Percentiles rank a stretch among this genome's conserved stretches.
Evolutionary conservation across 1,139 yeast species (phyloP).

Genomic region (Yamadazyma buinensis): DNA sequence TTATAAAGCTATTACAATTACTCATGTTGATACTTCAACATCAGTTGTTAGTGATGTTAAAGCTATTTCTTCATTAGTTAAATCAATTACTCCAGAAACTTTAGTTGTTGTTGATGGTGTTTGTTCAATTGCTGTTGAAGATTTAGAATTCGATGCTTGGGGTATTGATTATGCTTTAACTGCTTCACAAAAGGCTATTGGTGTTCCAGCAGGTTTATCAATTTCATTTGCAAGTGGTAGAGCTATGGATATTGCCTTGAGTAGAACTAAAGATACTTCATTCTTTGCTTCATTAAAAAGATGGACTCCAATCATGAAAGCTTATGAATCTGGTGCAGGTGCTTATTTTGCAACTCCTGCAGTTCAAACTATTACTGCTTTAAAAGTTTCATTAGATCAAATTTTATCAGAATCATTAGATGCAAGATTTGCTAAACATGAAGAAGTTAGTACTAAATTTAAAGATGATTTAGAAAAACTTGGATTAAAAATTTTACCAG

Average conservation of each 20-base stretch:
- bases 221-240: conserved; percentile 73
- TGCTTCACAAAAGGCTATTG: conserved; percentile 94
- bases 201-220: conserved; percentile 90
- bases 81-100: conserved; percentile 70
- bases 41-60: conserved; percentile 80
- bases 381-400: conserved; percentile 73
- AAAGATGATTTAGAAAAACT: conserved; percentile 52
- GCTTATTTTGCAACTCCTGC: conserved; percentile 96
- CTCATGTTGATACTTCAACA: conserved; percentile 96
- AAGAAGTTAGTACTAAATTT: conserved; percentile 58
- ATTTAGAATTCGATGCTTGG: conserved; percentile 84
- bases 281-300: conserved; percentile 74
- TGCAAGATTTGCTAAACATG: conserved; percentile 62
- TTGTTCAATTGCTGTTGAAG: conserved; percentile 89
- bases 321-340: conserved; percentile 77
- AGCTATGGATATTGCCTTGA: conserved; percentile 61
- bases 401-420: conserved; percentile 60
- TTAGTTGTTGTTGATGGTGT: conserved; percentile 89
- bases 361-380: conserved; percentile 78
- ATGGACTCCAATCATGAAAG: conserved; percentile 89
- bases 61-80: conserved; percentile 58
- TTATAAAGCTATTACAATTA: conserved; percentile 74
- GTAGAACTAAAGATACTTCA: conserved; percentile 53
- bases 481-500: conserved; percentile 71
- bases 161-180: conserved; percentile 83